Base-by-base conservation (phyloP, 2,329 filamentous ascomycete genomes). In the Beauveria medogensis region DNA sequence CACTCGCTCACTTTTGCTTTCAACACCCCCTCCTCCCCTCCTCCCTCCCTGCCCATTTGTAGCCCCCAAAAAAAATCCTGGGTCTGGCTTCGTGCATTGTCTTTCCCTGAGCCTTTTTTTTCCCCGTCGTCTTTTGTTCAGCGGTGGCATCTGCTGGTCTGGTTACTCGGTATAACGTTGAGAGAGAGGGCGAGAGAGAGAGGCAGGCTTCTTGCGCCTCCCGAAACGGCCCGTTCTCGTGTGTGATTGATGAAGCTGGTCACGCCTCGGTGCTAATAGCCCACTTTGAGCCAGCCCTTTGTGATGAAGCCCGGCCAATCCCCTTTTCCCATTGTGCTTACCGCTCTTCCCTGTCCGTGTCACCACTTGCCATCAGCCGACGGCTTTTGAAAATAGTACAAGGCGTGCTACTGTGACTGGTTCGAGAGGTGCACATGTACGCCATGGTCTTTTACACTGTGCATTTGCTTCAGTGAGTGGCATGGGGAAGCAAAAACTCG, bases 311-410 rank as follows among this genome's bases (percentile, higher is more conserved):
- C 47, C 46, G 18, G 37, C 37, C 46, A 51, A 51, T 44, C 24
- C 37, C 46, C 44, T 16, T 7, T 34, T 12, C 3, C 30, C 30
- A 5, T 34, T 34, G 30, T 22, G 34, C 37, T 59, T 48, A 59
- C 56, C 56, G 56, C 56, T 52, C 24, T 50, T 34, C 30, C 30
- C 10, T 34, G 30, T 59, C 18, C 52, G 56, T 52, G 56, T 30
- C 22, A 57, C 55, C 44, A 14, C 47, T 22, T 46, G 2, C 43
- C 53, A 47, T 18, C 12, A 44, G 18, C 54, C 28, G 12, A 37
- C 54, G 26, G 41, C 40, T 18, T 46, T 18, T 44, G 28, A 22
- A 46, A 34, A 28, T n/a, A 14, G 8, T 41, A 34, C 30, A 12
- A 34, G 30, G 30, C 34, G 54, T 56, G 54, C 28, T 9, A 56